Conservation (phyloP, 1,139 yeast species). For the Saccharomyces hybrid region DNA sequence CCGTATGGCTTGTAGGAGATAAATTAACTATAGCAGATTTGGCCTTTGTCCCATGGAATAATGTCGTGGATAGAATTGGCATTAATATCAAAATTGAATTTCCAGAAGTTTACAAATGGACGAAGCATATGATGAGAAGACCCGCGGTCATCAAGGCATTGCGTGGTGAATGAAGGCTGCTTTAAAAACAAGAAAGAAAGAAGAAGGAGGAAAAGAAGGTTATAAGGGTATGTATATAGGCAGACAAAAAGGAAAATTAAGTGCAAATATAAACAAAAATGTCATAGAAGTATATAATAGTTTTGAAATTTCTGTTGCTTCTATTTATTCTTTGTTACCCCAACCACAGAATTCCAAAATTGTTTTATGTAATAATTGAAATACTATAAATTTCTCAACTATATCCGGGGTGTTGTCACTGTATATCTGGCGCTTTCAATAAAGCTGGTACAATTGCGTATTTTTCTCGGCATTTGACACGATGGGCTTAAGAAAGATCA, state of each 20-base stretch:
- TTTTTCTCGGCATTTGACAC: neutral
- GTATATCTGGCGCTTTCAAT: neutral
- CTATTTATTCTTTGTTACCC: neutral
- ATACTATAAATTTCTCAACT: neutral
- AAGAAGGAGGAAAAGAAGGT: neutral
- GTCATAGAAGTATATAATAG: neutral
- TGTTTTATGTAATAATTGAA: neutral
- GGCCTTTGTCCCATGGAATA: slow-evolving; percentile 94
- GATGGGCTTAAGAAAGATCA: neutral
- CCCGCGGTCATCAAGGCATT: slow-evolving; percentile 77
- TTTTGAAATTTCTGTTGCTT: neutral
- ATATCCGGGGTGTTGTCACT: neutral
- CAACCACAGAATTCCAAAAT: neutral
- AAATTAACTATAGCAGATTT: slow-evolving; percentile 85
- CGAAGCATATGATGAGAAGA: slow-evolving; percentile 83
- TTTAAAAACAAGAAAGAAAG: neutral
- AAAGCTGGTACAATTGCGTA: neutral
- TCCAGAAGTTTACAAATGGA: slow-evolving; percentile 96
- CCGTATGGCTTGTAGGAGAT: slow-evolving; percentile 94
- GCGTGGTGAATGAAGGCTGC: slow-evolving; percentile 40
- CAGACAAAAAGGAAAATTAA: neutral
- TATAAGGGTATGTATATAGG: neutral
- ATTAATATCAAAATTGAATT: slow-evolving; percentile 80
- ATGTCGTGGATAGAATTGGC: slow-evolving; percentile 88
- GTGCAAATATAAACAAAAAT: neutral